Evolutionary conservation across 768 basidiomycete species (phyloP), one percentile per base, ranked within the genome.

Genomic region (Mycena haematopus): DNA sequence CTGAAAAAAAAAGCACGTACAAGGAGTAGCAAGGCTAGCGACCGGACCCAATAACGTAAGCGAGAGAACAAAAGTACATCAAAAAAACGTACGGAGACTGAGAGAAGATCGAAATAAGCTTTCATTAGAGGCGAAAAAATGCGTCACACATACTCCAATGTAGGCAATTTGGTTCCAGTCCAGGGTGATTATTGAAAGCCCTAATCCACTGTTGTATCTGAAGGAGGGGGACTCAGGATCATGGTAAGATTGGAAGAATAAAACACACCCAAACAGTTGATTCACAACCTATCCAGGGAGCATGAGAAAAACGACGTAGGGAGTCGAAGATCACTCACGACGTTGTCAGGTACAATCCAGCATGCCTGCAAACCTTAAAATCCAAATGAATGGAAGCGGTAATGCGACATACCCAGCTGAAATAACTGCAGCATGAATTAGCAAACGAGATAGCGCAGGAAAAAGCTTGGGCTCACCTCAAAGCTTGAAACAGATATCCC

Each of bases 131-230:
- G 29, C 38, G 22, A 17, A 58, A 25, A 51, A 10, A 19, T 29
- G 19, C 36, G 78, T 31, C 29, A 31, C 29, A 31, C 83, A 68
- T 70, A 83, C 83, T 14, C 87, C 87, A 58, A 85, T 85, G 58
- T 84, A 91, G 5, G 88, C 86, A 56, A 92, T 90, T 70, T 89
- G 85, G 52, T 80, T 82, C 86, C 86, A 87, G 70, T 86, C 86
- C 67, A 87, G 83, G 5, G 82, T 83, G 21, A 84, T 62, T 33
- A 84, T 44, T 5, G 82, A 83, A 66, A 85, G 81, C n/a, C 84
- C 84, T 14, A 84, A 71, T 10, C 82, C 82, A 56, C 78, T 81
- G 58, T 75, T 78, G 65, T 84, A 85, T 50, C 80, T 80, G 38
- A 24, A 33, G 17, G 54, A 25, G 56, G 49, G 42, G 45, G 49